phyloP scores from a whole-genome alignment of 139 green algal genomes.

The Chlamydomonas sp. region DNA sequence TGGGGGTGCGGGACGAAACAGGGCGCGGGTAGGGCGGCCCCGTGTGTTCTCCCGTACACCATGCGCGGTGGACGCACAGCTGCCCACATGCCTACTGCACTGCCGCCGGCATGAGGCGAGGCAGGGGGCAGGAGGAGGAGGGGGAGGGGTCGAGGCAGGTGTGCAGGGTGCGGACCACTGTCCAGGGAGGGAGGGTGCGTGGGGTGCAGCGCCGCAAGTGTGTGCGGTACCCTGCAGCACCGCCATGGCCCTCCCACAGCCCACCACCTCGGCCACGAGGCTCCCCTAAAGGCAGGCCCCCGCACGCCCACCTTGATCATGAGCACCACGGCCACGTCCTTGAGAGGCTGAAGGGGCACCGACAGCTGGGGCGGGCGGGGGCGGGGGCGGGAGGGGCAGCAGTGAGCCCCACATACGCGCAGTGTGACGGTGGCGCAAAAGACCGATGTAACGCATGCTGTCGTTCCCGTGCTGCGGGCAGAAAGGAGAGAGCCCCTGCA shows the following conservation, averaged over 20 bases:
- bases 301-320: conserved; percentile 61
- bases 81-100: neutral
- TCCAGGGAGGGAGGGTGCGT: no score
- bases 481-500: no score
- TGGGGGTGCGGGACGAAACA: neutral
- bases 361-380: conserved; percentile 18
- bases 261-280: neutral
- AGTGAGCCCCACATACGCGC: neutral
- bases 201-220: no score
- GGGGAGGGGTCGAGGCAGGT: no score
- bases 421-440: no score
- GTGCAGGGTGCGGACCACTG: no score
- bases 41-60: neutral
- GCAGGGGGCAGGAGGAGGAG: no score
- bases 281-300: neutral
- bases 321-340: conserved; percentile 63
- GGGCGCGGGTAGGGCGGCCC: neutral
- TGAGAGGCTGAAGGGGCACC: conserved; percentile 59
- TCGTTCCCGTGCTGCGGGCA: no score
- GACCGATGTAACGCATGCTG: no score
- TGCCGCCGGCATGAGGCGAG: neutral
- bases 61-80: neutral
- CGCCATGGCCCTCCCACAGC: no score
- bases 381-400: neutral
- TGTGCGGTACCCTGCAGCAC: no score